Conservation (phyloP, 2,329 filamentous ascomycete genomes). For the Arthrobotrys sinensis region DNA sequence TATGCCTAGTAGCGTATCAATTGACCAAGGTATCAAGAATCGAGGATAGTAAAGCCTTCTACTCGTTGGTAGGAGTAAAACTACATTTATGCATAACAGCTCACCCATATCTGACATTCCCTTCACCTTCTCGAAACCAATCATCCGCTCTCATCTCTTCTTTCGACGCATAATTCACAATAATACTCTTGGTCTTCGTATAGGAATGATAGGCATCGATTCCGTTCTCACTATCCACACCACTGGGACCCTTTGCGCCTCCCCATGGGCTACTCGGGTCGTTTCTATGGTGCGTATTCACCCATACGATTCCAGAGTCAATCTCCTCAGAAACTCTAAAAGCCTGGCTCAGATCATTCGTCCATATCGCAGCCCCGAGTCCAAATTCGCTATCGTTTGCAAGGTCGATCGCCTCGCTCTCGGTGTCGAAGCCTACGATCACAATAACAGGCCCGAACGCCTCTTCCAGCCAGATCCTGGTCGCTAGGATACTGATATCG, state of each 20-base stretch:
- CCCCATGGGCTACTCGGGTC: constrained; percentile 82
- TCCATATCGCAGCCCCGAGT: constrained; percentile 61
- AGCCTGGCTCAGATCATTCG: constrained; percentile 56
- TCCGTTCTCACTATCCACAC: constrained; percentile 81
- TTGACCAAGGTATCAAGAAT: not conserved
- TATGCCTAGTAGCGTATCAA: not conserved
- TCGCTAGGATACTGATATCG: constrained; percentile 65
- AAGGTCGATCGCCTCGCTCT: constrained; percentile 69
- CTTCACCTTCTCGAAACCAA: constrained; percentile 77
- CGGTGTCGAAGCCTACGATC: constrained; percentile 69
- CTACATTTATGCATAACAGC: not conserved
- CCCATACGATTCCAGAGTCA: constrained; percentile 71
- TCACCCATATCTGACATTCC: constrained; percentile 74
- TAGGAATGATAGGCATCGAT: constrained; percentile 76
- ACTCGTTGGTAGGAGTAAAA: too few relatives aligned
- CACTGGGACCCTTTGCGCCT: constrained; percentile 75
- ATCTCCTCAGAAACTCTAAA: constrained; percentile 70
- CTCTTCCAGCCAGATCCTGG: constrained; percentile 69
- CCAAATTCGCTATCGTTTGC: constrained; percentile 72
- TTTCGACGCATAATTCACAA: constrained; percentile 77
- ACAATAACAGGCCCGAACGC: constrained; percentile 73
- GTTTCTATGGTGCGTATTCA: constrained; percentile 77
- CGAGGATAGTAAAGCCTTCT: not conserved
- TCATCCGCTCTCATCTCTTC: constrained; percentile 74
- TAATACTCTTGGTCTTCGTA: constrained; percentile 75